Evolutionary conservation across 805 yeast species (phyloP).

Genomic region (Wilhelminamyces savonicus): DNA sequence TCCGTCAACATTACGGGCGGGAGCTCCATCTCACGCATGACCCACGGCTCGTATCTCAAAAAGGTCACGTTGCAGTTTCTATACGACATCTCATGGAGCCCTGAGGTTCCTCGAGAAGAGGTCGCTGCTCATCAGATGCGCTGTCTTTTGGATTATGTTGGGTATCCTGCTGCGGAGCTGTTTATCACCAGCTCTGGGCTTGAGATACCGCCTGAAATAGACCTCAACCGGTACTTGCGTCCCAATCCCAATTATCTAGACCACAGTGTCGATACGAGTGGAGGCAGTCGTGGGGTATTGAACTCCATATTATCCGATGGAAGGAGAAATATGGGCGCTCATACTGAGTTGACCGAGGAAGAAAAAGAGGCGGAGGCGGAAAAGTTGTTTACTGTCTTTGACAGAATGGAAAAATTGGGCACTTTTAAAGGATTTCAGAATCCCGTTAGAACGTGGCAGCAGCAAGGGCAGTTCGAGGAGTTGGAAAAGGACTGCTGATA

Average conservation of each 20-base stretch:
- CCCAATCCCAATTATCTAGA: conserved; percentile 12
- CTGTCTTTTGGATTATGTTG: conserved; percentile 15
- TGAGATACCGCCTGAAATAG: conserved; percentile 8
- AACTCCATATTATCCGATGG: no score
- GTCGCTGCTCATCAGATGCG: conserved; percentile 5
- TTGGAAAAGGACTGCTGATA: no score
- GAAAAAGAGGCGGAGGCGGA: conserved; percentile 42
- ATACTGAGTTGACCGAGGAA: conserved; percentile 33
- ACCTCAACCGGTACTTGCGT: conserved; percentile 7
- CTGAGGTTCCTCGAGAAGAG: no score
- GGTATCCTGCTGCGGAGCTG: conserved; percentile 9
- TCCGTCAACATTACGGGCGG: conserved; percentile 6
- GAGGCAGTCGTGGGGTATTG: no score
- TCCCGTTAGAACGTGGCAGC: conserved; percentile 34
- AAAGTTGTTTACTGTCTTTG: conserved; percentile 33
- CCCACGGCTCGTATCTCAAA: conserved; percentile 6
- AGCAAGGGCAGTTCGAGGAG: conserved; percentile 23
- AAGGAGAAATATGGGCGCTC: no score
- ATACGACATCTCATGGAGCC: conserved; percentile 10
- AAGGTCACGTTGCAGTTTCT: conserved; percentile 9
- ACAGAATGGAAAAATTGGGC: conserved; percentile 31
- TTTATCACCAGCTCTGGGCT: conserved; percentile 10
- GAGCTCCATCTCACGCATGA: conserved; percentile 4
- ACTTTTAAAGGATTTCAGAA: conserved; percentile 30
- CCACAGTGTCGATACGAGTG: no score